A percentile compares a stretch with the other conserved stretches of the same genome.
Conservation (phyloP, 306 rosid species). For the Notholithocarpus densiflorus region DNA sequence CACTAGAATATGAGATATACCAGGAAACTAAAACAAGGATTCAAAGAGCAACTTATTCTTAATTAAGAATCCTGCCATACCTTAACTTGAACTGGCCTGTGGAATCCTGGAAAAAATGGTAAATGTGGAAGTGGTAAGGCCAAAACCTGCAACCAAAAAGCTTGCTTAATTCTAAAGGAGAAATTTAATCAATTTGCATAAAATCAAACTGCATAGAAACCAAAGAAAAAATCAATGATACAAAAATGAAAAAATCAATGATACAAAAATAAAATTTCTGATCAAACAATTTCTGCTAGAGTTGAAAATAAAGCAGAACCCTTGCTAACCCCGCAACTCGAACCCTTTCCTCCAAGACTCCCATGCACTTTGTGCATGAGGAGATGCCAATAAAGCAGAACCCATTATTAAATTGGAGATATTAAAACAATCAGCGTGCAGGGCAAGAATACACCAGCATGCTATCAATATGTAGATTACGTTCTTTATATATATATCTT, state of each 20-base stretch:
- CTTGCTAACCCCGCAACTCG: too few species aligned
- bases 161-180: not conserved
- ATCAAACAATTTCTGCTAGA: not conserved
- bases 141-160: slow-evolving; percentile 60
- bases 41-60: not conserved
- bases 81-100: slow-evolving; percentile 96
- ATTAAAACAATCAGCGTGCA: too few species aligned
- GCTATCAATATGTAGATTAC: too few species aligned
- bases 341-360: too few species aligned
- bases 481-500: too few species aligned
- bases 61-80: slow-evolving; percentile 37
- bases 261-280: not conserved
- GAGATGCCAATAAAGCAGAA: too few species aligned
- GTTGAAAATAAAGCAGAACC: not conserved
- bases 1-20: too few species aligned
- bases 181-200: not conserved
- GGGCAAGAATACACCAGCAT: too few species aligned
- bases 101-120: slow-evolving; percentile 97
- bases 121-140: slow-evolving; percentile 93
- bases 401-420: not conserved
- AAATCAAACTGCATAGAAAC: not conserved
- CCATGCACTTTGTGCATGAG: accelerated
- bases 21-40: not conserved
- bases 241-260: not conserved
- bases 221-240: not conserved